Conservation (phyloP, 202 grass and related monocot species). For the Zizania palustris region DNA sequence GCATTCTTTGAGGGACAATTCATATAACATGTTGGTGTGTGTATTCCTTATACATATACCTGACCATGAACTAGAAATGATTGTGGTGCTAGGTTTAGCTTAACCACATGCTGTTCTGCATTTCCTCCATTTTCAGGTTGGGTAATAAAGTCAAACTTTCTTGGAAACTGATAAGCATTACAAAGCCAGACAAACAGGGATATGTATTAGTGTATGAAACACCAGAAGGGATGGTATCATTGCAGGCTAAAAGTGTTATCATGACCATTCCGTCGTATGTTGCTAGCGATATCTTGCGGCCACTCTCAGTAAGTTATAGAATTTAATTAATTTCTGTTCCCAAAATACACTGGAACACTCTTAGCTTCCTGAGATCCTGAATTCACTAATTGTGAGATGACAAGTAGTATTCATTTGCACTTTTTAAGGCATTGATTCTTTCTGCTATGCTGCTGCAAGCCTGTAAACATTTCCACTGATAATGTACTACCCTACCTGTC, state of each 20-base stretch:
- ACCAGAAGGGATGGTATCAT: slow-evolving; percentile 63
- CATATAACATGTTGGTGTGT: slow-evolving; percentile 4
- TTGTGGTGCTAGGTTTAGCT: not conserved
- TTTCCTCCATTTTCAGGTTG: slow-evolving; percentile 62
- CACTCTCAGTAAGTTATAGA: slow-evolving; percentile 79
- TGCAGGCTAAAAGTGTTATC: slow-evolving; percentile 78
- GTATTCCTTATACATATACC: not conserved
- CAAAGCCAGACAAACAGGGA: slow-evolving; percentile 62
- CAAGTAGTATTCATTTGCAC: not conserved
- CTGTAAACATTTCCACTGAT: slow-evolving; percentile 13
- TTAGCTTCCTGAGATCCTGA: not conserved
- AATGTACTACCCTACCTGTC: not conserved
- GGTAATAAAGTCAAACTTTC: slow-evolving; percentile 87
- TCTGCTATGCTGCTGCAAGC: not conserved
- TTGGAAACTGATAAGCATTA: slow-evolving; percentile 87
- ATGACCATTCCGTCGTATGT: slow-evolving; percentile 90
- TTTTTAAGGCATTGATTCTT: slow-evolving; percentile 14
- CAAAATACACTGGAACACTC: not conserved
- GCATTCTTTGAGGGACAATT: slow-evolving; percentile 6
- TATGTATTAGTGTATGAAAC: slow-evolving; percentile 87
- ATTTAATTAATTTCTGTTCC: slow-evolving; percentile 22
- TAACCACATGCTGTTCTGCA: slow-evolving; percentile 17
- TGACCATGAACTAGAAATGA: not conserved
- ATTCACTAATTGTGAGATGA: slow-evolving; percentile 6
- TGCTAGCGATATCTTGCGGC: slow-evolving; percentile 79